phyloP scores from a whole-genome alignment of 2,329 filamentous ascomycete genomes.

The Aureobasidium sp. region DNA sequence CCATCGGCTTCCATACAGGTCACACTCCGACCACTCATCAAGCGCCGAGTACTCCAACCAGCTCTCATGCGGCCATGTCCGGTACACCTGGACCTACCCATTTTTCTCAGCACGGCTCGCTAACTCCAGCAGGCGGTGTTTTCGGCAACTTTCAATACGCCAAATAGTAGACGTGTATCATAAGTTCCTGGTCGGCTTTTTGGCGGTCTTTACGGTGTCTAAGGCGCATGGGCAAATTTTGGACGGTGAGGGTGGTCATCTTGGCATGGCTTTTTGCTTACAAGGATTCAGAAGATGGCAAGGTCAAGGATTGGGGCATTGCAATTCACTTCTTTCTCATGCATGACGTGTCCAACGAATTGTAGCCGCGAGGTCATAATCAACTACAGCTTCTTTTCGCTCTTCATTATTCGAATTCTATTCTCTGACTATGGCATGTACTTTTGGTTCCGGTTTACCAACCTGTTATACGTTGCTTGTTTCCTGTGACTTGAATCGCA shows the following conservation, averaged over 20 bases:
- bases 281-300: neutral
- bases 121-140: conserved; percentile 15
- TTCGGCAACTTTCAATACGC: conserved; percentile 16
- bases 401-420: neutral
- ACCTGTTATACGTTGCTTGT: no score
- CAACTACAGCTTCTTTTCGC: neutral
- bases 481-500: no score
- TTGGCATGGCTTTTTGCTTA: conserved; percentile 1
- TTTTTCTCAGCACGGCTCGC: conserved; percentile 11
- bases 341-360: conserved; percentile 13
- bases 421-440: neutral
- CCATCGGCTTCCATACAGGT: conserved; percentile 32
- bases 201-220: conserved; percentile 10
- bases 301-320: neutral
- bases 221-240: conserved; percentile 1
- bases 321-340: conserved; percentile 2
- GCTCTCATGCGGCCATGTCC: conserved; percentile 45
- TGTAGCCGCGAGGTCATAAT: neutral
- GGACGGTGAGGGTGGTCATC: neutral
- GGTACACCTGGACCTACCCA: conserved; percentile 19
- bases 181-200: neutral
- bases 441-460: neutral
- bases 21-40: conserved; percentile 30
- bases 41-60: conserved; percentile 62
- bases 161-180: conserved; percentile 11